Evolutionary conservation across 139 green algal species (phyloP), one percentile per base, ranked within the genome.

Genomic region (Desmodesmus armatus): DNA sequence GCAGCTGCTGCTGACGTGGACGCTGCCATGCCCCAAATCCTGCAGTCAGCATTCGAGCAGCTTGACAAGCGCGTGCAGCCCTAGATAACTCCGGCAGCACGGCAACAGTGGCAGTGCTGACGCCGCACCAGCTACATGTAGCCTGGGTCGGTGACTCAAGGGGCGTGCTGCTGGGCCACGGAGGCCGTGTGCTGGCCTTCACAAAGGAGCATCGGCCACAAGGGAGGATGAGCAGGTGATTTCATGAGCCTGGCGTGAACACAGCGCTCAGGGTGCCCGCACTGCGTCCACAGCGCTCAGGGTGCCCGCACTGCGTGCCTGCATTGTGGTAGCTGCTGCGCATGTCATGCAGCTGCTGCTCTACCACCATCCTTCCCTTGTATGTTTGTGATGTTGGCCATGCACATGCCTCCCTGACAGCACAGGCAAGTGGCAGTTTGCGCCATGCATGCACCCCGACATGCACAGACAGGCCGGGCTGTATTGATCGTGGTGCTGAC

Each of bases 131-230:
- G 82, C 92, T n/a, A n/a, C n/a, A n/a, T n/a, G n/a, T n/a, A n/a
- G n/a, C n/a, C n/a, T n/a, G n/a, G n/a, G n/a, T n/a, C 77, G 92
- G 92, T 23, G 92, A 95, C 78, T 93, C 84, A 4, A 67, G 92
- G 0, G 88, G 86, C 37, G 78, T 95, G 3, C 37, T 95, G 3
- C 80, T 81, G 21, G 82, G 88, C 21, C n/a, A n/a, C n/a, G 67
- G 41, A 23, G 91, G 91, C 47, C 53, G 63, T 19, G 80, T 70
- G 0, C 17, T 89, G 5, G 51, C 76, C 3, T 51, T 92, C 29
- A 92, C 92, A 1, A 39, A 84, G 3, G 92, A 96, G 75, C 92
- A 96, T 79, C 90, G 44, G 90, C 92, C 4, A 87, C 89, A 69
- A 65, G 89, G 1, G 35, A 67, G 23, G 90, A 95, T 69, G 92